Conservation (phyloP, 2,329 filamentous ascomycete species). For the Colletotrichum kahawae region DNA sequence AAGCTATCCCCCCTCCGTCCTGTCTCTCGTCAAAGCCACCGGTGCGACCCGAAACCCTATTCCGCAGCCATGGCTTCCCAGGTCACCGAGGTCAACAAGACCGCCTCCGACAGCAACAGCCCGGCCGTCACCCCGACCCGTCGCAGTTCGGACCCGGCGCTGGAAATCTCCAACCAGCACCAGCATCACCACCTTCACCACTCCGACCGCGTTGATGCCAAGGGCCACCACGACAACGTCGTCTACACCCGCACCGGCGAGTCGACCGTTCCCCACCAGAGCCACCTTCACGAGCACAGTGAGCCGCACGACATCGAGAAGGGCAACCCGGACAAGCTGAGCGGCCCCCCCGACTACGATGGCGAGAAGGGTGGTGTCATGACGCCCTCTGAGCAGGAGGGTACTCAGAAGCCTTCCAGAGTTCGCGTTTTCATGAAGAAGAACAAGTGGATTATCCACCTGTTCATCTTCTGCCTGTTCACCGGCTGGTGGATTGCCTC, state of each 20-base stretch:
- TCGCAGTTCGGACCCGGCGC: conserved; percentile 35
- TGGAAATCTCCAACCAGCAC: conserved; percentile 46
- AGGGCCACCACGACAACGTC: conserved; percentile 45
- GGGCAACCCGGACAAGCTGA: conserved; percentile 23
- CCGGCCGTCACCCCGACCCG: conserved; percentile 22
- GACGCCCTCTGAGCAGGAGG: conserved; percentile 29
- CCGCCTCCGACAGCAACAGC: not conserved
- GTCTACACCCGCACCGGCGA: conserved; percentile 49
- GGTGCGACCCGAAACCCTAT: not conserved
- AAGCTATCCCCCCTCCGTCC: not conserved
- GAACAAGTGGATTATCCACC: conserved; percentile 51
- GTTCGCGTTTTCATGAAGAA: conserved; percentile 38
- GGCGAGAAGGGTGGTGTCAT: conserved; percentile 42
- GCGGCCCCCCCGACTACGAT: conserved; percentile 41
- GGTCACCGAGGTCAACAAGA: conserved; percentile 13
- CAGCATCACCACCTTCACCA: conserved; percentile 49
- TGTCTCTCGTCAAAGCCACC: not conserved
- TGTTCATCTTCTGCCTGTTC: conserved; percentile 48
- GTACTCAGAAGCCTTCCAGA: conserved; percentile 24
- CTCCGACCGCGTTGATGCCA: conserved; percentile 35
- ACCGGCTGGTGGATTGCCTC: conserved; percentile 78
- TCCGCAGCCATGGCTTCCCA: conserved; percentile 13
- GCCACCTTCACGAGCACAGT: conserved; percentile 34
- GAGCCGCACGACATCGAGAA: conserved; percentile 28
- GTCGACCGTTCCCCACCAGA: conserved; percentile 41